These are phyloP conservation scores for Kodamaea alishanica DNA, from an alignment of 1,139 yeast species.

Conservation along the genomic window DNA sequence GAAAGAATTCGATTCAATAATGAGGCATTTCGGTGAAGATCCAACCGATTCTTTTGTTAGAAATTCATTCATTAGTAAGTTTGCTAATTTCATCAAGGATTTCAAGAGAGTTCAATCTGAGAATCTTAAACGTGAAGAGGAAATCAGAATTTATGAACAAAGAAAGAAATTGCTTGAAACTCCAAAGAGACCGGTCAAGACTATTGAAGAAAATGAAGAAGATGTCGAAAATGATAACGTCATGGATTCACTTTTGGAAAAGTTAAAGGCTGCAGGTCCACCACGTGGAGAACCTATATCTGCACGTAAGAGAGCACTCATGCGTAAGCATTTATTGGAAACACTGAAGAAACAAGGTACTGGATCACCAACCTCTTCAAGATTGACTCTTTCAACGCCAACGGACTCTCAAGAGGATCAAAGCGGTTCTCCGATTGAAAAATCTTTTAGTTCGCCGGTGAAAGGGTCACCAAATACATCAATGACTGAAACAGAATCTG, in stretches of 20 bases:
- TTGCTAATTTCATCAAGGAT: constrained; percentile 68
- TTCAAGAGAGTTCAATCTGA: constrained; percentile 76
- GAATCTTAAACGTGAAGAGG: constrained; percentile 76
- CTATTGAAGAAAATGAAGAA: constrained; percentile 21
- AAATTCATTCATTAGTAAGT: constrained; percentile 66
- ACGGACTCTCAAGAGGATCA: constrained; percentile 11
- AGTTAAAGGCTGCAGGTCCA: constrained; percentile 72
- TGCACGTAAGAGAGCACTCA: constrained; percentile 78
- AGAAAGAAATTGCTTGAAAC: constrained; percentile 62
- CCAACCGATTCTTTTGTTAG: constrained; percentile 64
- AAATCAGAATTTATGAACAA: constrained; percentile 68
- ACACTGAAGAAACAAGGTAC: constrained; percentile 21
- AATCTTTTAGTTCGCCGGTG: constrained; percentile 1
- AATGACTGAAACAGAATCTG: constrained; percentile 7
- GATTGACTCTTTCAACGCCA: constrained; percentile 14
- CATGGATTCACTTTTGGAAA: constrained; percentile 71
- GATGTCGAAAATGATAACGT: constrained; percentile 47
- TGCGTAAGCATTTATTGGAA: constrained; percentile 57
- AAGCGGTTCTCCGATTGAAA: constrained; percentile 11
- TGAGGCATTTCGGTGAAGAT: constrained; percentile 79
- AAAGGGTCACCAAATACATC: constrained; percentile 4
- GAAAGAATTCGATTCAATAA: constrained; percentile 63
- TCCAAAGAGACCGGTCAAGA: constrained; percentile 25
- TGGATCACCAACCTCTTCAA: neutral
- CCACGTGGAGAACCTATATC: constrained; percentile 70